Evolutionary conservation across 2,329 filamentous ascomycete species (phyloP), one percentile per base, ranked within the genome.

Genomic region (Coniella vitis): DNA sequence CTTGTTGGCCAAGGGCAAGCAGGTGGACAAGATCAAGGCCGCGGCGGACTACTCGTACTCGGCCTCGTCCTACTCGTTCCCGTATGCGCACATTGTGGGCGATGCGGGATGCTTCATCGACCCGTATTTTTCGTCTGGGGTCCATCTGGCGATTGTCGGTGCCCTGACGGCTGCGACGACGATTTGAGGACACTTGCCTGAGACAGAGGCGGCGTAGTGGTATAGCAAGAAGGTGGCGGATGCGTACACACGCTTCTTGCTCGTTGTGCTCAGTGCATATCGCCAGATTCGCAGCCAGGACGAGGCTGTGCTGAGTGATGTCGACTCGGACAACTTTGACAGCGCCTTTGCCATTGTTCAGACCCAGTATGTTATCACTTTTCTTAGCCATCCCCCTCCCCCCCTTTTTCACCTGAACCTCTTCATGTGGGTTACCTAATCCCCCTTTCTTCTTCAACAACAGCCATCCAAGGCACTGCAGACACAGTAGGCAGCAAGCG

Each of bases 41-140:
- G 72, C 70, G 1, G 70, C 71, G 0, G 72, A 75, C 57, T 75
- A 61, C 59, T 75, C 72, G 1, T 75, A 76, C 55, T 69, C 60
- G 39, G 66, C 73, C 3, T 63, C 66, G 0, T 49, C 58, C 0
- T 76, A 76, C 52, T 64, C 69, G 1, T 47, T 57, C 14, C 64
- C 65, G 2, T 51, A 66, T 48, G 55, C 62, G 3, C 71, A 72
- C 19, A 63, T 74, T 9, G 64, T 59, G 8, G 72, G 72, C 1
- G 72, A 75, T 49, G 72, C 72, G 0, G 72, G 69, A 1, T 69
- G 65, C 53, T 76, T 76, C 53, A 72, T 75, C 50, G 72, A 75
- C 49, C 71, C 71, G 0, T 68, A 65, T 49, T 76, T 75, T 58
- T 72, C 69, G 0, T 75, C 71, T 0, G 72, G 72, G 9, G 63